Evolutionary conservation across 2,329 filamentous ascomycete genomes (phyloP), one percentile per base, ranked within the genome.

Genomic region (Phaeosphaeria sp.): DNA sequence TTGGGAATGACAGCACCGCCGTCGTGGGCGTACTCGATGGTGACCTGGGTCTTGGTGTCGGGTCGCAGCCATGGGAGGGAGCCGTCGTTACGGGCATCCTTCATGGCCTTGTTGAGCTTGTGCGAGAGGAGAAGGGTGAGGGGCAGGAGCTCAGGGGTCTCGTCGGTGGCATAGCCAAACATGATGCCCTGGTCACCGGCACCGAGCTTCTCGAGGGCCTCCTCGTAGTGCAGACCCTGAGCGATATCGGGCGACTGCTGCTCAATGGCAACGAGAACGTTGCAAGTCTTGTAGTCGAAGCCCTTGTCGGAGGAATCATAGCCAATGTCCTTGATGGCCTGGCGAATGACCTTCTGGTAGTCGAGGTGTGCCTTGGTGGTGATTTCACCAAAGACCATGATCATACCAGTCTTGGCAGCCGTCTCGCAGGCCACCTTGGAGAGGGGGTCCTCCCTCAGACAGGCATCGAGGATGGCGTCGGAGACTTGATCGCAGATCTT

Each of bases 161-260:
- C 95, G 77, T 99, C 95, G 75, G 95, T 97, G 81, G 95, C 95
- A 87, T 99, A 99, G 75, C 95, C 95, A 83, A 99, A 99, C 95
- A 99, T 99, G 87, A 99, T 97, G 86, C 95, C 95, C 87, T 99
- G 95, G 83, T 99, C 95, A 90, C 95, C 95, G 64, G 95, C 95
- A 82, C 95, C 95, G 67, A 99, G 90, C 84, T 96, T 90, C 89
- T 99, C 95, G 50, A 99, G 90, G 70, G 92, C 93, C 85, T 97
- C 87, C 69, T 99, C 95, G 81, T 96, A 96, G 87, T 98, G 92
- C 56, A 99, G 92, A 87, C 95, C 95, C 85, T 98, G 95, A 72
- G 95, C 95, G 77, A 99, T 99, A 82, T 99, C 95, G 76, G 94
- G 91, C 60, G 94, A 98, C 84, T 99, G 95, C 85, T 99, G 89